phyloP scores from a whole-genome alignment of 2,329 filamentous ascomycete species.

The Nothomitra cinnamomea region DNA sequence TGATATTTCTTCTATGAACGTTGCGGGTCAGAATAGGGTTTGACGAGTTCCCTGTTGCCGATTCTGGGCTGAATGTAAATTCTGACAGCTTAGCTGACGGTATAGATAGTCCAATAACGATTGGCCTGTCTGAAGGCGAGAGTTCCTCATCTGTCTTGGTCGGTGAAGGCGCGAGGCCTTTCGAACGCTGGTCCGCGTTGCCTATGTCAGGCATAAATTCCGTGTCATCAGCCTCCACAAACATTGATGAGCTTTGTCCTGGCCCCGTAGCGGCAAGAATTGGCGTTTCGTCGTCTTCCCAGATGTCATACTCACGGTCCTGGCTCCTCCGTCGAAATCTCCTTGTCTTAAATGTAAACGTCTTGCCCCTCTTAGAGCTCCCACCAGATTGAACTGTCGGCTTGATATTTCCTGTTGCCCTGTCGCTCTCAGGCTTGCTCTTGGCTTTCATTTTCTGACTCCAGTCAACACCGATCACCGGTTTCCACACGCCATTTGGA shows the following conservation, averaged over 20 bases:
- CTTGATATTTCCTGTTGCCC: neutral
- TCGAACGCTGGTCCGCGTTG: neutral
- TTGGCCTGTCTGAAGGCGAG: slow-evolving; percentile 52
- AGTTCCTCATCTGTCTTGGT: slow-evolving; percentile 28
- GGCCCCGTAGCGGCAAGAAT: neutral
- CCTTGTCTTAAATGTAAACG: neutral
- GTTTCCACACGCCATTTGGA: neutral
- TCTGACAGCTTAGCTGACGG: slow-evolving; percentile 33
- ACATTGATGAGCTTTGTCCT: neutral
- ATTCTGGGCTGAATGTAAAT: slow-evolving; percentile 35
- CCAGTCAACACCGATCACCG: neutral
- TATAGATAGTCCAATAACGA: slow-evolving; percentile 54
- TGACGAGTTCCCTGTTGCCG: slow-evolving; percentile 6
- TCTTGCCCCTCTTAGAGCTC: neutral
- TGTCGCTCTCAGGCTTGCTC: neutral
- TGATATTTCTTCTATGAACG: slow-evolving; percentile 9
- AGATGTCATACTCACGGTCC: neutral
- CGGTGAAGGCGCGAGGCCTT: slow-evolving; percentile 11
- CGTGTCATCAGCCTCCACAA: neutral
- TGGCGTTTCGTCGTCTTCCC: neutral
- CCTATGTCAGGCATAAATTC: neutral
- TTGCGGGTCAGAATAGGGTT: neutral
- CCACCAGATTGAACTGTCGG: neutral
- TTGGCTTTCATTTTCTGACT: neutral
- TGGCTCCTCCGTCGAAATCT: neutral